These are phyloP conservation scores for Ganoderma boninense DNA, from an alignment of 1,284 basidiomycete genomes.

Conservation along the genomic window DNA sequence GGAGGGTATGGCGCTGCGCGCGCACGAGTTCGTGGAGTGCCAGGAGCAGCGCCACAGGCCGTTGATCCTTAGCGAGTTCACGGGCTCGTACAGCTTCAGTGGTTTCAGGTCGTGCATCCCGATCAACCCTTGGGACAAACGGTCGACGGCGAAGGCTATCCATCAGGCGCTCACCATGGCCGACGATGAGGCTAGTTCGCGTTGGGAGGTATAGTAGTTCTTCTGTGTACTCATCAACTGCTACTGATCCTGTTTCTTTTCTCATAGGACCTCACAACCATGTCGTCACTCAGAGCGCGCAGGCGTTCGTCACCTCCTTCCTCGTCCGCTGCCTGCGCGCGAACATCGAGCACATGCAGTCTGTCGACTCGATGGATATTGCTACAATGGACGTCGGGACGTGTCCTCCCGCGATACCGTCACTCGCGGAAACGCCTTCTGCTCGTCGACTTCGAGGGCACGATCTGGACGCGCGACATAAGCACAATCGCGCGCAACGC, in stretches of 20 bases:
- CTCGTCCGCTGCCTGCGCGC: slow-evolving; percentile 76
- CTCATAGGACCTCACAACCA: slow-evolving; percentile 82
- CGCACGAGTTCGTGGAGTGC: slow-evolving; percentile 88
- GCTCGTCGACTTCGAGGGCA: slow-evolving; percentile 84
- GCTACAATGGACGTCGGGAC: slow-evolving; percentile 59
- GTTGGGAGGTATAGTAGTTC: slow-evolving; percentile 69
- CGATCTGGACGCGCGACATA: slow-evolving; percentile 71
- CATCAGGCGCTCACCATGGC: slow-evolving; percentile 81
- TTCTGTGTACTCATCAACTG: not conserved
- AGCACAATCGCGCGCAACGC: slow-evolving; percentile 46
- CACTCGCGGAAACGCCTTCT: slow-evolving; percentile 72
- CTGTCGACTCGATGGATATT: slow-evolving; percentile 46
- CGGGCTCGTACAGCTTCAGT: slow-evolving; percentile 86
- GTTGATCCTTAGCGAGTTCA: slow-evolving; percentile 85
- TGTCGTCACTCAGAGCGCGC: slow-evolving; percentile 88
- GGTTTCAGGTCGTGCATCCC: slow-evolving; percentile 88
- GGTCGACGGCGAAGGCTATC: slow-evolving; percentile 80
- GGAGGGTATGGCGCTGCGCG: slow-evolving; percentile 87
- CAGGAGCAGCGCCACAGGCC: slow-evolving; percentile 76
- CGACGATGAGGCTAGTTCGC: slow-evolving; percentile 72
- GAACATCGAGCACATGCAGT: slow-evolving; percentile 67
- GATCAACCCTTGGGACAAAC: slow-evolving; percentile 85
- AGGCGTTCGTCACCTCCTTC: slow-evolving; percentile 85
- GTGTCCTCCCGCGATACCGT: slow-evolving; percentile 66
- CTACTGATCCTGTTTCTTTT: not conserved